A percentile compares a stretch with the other conserved stretches of the same genome.
Evolutionary conservation across 441 rosid species (phyloP).

Genomic region (Pelargonium citronellum): DNA sequence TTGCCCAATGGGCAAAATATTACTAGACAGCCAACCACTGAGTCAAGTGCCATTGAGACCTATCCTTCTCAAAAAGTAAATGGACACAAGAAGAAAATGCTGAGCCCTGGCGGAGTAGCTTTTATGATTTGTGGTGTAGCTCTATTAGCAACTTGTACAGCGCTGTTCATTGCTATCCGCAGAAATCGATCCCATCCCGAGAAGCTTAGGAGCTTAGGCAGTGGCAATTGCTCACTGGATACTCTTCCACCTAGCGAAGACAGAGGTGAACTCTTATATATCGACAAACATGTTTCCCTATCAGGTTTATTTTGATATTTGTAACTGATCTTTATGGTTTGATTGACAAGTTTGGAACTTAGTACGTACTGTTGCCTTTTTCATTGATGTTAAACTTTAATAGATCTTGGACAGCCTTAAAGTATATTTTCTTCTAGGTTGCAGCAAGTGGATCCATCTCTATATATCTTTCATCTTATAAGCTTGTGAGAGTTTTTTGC

Average conservation of each 20-base stretch:
- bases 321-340: background rate
- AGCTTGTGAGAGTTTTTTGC: background rate
- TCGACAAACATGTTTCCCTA: background rate
- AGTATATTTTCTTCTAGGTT: too few relatives aligned
- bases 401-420: too few relatives aligned
- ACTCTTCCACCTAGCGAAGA: constrained; percentile 41
- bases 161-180: constrained; percentile 41
- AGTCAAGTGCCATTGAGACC: constrained; percentile 73
- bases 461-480: background rate
- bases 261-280: constrained; percentile 42
- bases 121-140: constrained; percentile 55
- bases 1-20: constrained; percentile 43
- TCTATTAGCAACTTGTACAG: constrained; percentile 52
- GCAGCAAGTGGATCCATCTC: too few relatives aligned
- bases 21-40: constrained; percentile 51
- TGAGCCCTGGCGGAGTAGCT: constrained; percentile 57
- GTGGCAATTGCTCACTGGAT: constrained; percentile 35
- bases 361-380: background rate
- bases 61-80: constrained; percentile 35
- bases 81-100: constrained; percentile 39
- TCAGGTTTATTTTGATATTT: background rate
- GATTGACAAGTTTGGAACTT: background rate
- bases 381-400: too few relatives aligned
- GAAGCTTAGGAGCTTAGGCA: constrained; percentile 33
- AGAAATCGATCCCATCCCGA: constrained; percentile 32